Percentiles rank a stretch among this genome's conserved stretches.
Evolutionary conservation across 306 rosid species (phyloP).

Genomic region (Trifolium pratense): DNA sequence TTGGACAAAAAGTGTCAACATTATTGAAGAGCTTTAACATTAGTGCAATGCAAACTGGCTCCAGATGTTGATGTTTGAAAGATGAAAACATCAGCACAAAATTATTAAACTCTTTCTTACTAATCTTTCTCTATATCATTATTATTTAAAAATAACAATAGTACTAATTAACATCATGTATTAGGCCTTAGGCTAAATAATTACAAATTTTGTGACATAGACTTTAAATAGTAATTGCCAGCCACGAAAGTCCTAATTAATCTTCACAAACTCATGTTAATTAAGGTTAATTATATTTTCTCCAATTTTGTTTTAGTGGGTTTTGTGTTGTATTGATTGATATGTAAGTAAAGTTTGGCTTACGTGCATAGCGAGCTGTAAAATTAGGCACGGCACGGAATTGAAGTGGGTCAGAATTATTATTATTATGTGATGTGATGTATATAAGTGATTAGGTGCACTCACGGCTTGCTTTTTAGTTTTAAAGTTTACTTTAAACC

Average conservation of each 20-base stretch:
- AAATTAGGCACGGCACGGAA: slow-evolving; percentile 43
- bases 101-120: slow-evolving; percentile 27
- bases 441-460: slow-evolving; percentile 1
- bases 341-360: not conserved
- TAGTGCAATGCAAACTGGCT: slow-evolving; percentile 46
- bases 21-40: slow-evolving; percentile 46
- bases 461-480: slow-evolving; percentile 18
- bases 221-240: slow-evolving; percentile 7
- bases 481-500: slow-evolving; percentile 7
- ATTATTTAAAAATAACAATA: not conserved
- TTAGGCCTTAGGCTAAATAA: slow-evolving; percentile 19
- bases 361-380: slow-evolving; percentile 12
- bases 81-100: slow-evolving; percentile 2
- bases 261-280: not conserved
- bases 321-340: not conserved
- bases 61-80: slow-evolving; percentile 48
- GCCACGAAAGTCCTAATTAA: slow-evolving; percentile 14
- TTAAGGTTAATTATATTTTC: slow-evolving; percentile 5
- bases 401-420: slow-evolving; percentile 5
- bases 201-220: slow-evolving; percentile 16
- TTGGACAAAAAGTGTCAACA: slow-evolving; percentile 39
- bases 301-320: not conserved
- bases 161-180: slow-evolving; percentile 22
- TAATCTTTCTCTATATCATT: slow-evolving; percentile 9
- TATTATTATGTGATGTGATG: not conserved